Evolutionary conservation across 1,284 basidiomycete genomes (phyloP).

Genomic region (Melampsora americana): DNA sequence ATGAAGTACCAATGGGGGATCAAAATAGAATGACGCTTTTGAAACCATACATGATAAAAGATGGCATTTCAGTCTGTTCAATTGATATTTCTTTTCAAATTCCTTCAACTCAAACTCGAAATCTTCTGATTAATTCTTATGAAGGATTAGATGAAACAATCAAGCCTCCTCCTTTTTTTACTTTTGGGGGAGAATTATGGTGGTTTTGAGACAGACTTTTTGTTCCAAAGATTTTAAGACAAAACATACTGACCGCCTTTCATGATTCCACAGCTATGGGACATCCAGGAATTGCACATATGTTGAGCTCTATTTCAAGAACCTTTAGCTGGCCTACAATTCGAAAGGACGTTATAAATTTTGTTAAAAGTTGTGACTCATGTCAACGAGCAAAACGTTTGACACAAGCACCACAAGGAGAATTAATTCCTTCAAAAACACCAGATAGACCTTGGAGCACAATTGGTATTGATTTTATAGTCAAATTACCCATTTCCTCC

Average conservation of each 20-base stretch:
- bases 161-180: not conserved
- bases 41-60: too few species aligned
- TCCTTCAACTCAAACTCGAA: too few species aligned
- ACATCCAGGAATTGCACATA: constrained; percentile 3
- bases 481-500: constrained; percentile 3
- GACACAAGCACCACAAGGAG: not conserved
- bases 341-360: not conserved
- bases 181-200: not conserved
- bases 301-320: not conserved
- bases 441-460: constrained; percentile 9
- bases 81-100: too few species aligned
- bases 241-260: not conserved
- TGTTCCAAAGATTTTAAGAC: not conserved
- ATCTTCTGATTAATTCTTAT: too few species aligned
- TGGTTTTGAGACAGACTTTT: not conserved
- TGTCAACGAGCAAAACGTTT: constrained; percentile 53
- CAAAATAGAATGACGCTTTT: too few species aligned
- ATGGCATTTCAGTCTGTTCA: too few species aligned
- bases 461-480: constrained; percentile 25
- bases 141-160: too few species aligned
- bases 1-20: too few species aligned
- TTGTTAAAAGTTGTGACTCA: constrained; percentile 52
- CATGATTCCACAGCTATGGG: constrained; percentile 11
- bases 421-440: not conserved
- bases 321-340: constrained; percentile 16